Conservation (phyloP, 148 eudicot species). For the Chenopodium formosanum region DNA sequence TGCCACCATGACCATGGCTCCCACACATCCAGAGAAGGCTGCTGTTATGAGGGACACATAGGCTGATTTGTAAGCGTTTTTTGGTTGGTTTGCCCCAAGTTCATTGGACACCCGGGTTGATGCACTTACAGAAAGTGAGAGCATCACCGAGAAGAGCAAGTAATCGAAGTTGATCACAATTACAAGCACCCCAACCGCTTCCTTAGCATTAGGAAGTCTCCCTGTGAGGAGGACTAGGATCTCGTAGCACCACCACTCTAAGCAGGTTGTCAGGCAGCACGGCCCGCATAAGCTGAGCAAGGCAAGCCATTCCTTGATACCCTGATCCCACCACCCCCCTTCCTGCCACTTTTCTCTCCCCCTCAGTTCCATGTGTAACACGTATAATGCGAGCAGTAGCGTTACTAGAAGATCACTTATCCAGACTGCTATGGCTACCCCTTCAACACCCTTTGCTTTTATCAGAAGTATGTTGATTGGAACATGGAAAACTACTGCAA, state of each 20-base stretch:
- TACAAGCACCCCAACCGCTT: slow-evolving; percentile 60
- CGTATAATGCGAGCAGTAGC: slow-evolving; percentile 32
- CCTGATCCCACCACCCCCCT: slow-evolving; percentile 79
- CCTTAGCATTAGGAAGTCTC: slow-evolving; percentile 51
- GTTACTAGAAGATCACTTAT: slow-evolving; percentile 50
- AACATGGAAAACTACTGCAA: slow-evolving; percentile 56
- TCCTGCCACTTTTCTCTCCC: slow-evolving; percentile 57
- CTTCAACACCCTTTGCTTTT: slow-evolving; percentile 56
- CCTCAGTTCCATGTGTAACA: slow-evolving; percentile 39
- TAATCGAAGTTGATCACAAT: slow-evolving; percentile 84
- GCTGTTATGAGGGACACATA: slow-evolving; percentile 45
- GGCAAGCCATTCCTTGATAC: slow-evolving; percentile 48
- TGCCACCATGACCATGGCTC: slow-evolving; percentile 46
- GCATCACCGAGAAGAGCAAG: slow-evolving; percentile 68
- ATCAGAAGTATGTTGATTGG: slow-evolving; percentile 59
- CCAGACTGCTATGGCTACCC: slow-evolving; percentile 78
- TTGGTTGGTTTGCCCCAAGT: slow-evolving; percentile 60
- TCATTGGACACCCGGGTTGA: slow-evolving; percentile 79
- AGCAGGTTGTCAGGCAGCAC: slow-evolving; percentile 78
- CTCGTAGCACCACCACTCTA: slow-evolving; percentile 94
- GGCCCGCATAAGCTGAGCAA: slow-evolving; percentile 57
- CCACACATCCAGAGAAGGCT: slow-evolving; percentile 39
- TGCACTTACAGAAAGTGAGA: slow-evolving; percentile 63
- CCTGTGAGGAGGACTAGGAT: slow-evolving; percentile 66
- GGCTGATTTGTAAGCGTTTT: slow-evolving; percentile 49